Evolutionary conservation across 805 yeast species (phyloP).

Genomic region (Suhomyces pyralidae): DNA sequence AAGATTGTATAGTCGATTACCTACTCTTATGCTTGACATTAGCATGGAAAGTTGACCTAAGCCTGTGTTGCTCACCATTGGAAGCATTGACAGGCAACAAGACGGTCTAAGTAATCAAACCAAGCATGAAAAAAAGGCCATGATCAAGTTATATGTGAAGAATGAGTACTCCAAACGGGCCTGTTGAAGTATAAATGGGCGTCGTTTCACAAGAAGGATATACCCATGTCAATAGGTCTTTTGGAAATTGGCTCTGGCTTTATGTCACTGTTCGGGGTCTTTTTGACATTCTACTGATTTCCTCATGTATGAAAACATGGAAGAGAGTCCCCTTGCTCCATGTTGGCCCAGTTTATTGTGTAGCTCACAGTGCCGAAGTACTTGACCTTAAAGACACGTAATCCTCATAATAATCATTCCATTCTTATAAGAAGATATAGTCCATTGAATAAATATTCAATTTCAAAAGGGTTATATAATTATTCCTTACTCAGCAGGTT

Average conservation of each 20-base stretch:
- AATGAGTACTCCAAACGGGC: conserved; percentile 93
- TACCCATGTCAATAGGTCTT: conserved; percentile 67
- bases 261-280: conserved; percentile 55
- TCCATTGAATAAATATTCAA: too few species aligned
- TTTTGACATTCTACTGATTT: too few species aligned
- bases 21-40: conserved; percentile 61
- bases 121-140: conserved; percentile 46
- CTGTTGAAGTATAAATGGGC: conserved; percentile 73
- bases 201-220: conserved; percentile 62
- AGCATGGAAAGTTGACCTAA: conserved; percentile 72
- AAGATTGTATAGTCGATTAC: too few species aligned
- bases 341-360: too few species aligned
- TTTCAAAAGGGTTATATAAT: too few species aligned
- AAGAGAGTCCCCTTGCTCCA: too few species aligned
- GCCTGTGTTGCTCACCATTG: conserved; percentile 60
- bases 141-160: conserved; percentile 65
- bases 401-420: too few species aligned
- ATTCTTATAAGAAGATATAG: too few species aligned
- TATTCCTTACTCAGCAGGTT: too few species aligned
- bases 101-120: conserved; percentile 58
- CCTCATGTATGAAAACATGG: too few species aligned
- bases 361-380: too few species aligned
- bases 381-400: too few species aligned
- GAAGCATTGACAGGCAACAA: conserved; percentile 83
- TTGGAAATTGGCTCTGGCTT: conserved; percentile 73